phyloP scores from a whole-genome alignment of 768 basidiomycete genomes.

The Kwoniella mangroviensis region DNA sequence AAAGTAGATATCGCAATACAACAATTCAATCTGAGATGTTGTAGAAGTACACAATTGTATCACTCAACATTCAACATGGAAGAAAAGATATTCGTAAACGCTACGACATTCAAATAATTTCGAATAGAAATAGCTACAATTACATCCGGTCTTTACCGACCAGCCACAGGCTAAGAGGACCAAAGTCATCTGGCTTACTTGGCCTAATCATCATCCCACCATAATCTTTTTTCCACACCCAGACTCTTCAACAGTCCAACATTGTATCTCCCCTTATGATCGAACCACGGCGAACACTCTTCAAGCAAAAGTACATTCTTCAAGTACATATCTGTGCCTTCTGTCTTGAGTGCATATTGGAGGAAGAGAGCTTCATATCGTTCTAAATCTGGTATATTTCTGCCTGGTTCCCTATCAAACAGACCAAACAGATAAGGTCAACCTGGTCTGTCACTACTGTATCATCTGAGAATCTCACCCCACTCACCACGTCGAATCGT shows the following conservation, averaged over 20 bases:
- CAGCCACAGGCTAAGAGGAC: too few relatives aligned
- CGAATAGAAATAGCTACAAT: too few relatives aligned
- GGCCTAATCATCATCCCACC: conserved; percentile 21
- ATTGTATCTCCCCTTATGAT: conserved; percentile 16
- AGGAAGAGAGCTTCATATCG: conserved; percentile 15
- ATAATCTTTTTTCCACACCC: conserved; percentile 12
- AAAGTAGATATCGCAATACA: too few relatives aligned
- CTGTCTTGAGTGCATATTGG: neutral
- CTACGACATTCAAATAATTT: too few relatives aligned
- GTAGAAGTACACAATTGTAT: too few relatives aligned
- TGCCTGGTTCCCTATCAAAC: conserved; percentile 17
- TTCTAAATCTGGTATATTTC: conserved; percentile 20
- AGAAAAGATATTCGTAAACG: too few relatives aligned
- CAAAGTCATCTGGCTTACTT: too few relatives aligned
- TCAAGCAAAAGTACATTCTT: conserved; percentile 7
- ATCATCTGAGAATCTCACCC: neutral
- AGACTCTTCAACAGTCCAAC: conserved; percentile 4
- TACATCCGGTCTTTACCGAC: too few relatives aligned
- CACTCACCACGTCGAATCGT: conserved; percentile 30
- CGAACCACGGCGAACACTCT: conserved; percentile 12
- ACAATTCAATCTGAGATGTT: too few relatives aligned
- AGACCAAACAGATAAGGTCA: neutral
- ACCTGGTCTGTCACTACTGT: neutral
- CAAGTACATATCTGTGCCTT: neutral
- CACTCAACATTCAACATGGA: too few relatives aligned